These are phyloP conservation scores for Hippophae tibetana DNA, from an alignment of 306 rosid species.

Conservation along the genomic window DNA sequence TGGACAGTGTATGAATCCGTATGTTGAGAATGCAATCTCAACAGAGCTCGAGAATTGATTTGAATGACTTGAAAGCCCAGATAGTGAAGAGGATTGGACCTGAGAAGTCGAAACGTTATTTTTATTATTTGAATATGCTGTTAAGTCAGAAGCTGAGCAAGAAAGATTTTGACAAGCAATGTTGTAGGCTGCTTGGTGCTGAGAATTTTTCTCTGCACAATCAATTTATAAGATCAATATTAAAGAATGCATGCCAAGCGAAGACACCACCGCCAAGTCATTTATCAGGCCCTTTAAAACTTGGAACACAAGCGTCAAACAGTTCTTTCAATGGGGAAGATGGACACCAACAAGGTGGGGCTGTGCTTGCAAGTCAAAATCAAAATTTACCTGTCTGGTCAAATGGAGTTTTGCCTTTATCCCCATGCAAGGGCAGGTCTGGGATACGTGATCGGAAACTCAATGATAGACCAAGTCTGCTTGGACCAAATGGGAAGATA, in stretches of 20 bases:
- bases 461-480: constrained; percentile 90
- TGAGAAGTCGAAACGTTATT: constrained; percentile 67
- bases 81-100: constrained; percentile 76
- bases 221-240: constrained; percentile 65
- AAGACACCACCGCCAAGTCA: constrained; percentile 65
- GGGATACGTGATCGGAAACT: constrained; percentile 64
- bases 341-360: constrained; percentile 53
- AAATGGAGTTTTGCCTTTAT: constrained; percentile 68
- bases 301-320: constrained; percentile 40
- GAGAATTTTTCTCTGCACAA: constrained; percentile 83
- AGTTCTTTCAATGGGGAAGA: constrained; percentile 67
- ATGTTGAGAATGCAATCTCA: constrained; percentile 88
- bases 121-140: constrained; percentile 58
- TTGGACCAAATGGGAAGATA: constrained; percentile 88
- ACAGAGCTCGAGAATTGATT: constrained; percentile 80
- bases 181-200: constrained; percentile 69
- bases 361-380: constrained; percentile 43
- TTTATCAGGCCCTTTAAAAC: constrained; percentile 39
- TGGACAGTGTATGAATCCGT: constrained; percentile 27
- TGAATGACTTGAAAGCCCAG: constrained; percentile 74
- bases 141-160: constrained; percentile 85
- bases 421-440: constrained; percentile 66
- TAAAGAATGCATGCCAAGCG: constrained; percentile 85
- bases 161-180: constrained; percentile 65
- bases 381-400: constrained; percentile 57